Evolutionary conservation across 192 early-diverging fungal genomes (phyloP).

Genomic region (Pilobolus umbonatus): DNA sequence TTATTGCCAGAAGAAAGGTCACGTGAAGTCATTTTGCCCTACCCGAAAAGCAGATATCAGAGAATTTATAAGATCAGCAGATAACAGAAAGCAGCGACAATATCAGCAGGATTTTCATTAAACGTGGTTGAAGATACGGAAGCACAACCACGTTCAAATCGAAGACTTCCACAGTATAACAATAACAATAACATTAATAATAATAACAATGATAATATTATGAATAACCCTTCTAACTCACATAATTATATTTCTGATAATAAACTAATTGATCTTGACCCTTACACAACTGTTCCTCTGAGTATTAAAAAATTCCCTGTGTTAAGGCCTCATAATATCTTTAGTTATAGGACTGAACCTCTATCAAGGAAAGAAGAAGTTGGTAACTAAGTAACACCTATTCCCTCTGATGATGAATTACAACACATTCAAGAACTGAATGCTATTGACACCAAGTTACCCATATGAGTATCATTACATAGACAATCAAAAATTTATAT

Average conservation of each 20-base stretch:
- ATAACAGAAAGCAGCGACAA: not conserved
- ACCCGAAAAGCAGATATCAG: not conserved
- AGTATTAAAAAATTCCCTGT: not conserved
- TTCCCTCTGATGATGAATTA: not conserved
- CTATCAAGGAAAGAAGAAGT: not conserved
- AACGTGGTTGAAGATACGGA: slow-evolving; percentile 4
- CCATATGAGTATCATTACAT: no score
- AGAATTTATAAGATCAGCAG: no score
- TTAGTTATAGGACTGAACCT: no score
- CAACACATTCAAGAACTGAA: not conserved
- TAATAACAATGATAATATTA: not conserved
- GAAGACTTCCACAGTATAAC: no score
- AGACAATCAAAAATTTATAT: no score
- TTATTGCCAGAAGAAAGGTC: not conserved
- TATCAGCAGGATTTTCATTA: slow-evolving; percentile 9
- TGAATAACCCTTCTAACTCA: no score
- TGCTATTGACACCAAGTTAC: not conserved
- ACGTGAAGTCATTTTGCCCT: not conserved
- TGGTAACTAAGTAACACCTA: not conserved
- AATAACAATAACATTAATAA: no score
- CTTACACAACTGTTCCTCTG: not conserved
- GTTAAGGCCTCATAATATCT: not conserved
- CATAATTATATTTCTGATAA: slow-evolving; percentile 4
- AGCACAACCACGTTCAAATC: slow-evolving; percentile 1
- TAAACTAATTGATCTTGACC: not conserved